Conservation (phyloP, 2,329 filamentous ascomycete species). For the Sarocladium brachiariae region DNA sequence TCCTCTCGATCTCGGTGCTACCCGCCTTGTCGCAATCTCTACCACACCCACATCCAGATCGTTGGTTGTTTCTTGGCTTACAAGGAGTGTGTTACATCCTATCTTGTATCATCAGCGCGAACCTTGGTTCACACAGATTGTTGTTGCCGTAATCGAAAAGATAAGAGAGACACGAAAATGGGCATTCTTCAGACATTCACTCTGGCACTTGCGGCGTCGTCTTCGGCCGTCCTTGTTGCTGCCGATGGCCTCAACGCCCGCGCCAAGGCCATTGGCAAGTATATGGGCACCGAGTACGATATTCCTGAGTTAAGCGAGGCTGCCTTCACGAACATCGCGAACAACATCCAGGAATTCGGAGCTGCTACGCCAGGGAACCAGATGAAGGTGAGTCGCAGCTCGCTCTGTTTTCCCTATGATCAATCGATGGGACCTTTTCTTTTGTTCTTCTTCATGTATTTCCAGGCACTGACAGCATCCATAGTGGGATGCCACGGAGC, state of each 20-base stretch:
- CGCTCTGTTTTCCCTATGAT: neutral
- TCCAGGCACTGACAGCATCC: neutral
- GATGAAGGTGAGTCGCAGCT: conserved; percentile 31
- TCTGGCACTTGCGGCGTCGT: neutral
- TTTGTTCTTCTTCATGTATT: too few relatives aligned
- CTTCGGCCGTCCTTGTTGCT: neutral
- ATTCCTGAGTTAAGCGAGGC: conserved; percentile 30
- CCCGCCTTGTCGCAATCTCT: too few relatives aligned
- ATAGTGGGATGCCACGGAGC: conserved; percentile 56
- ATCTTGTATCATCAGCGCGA: too few relatives aligned
- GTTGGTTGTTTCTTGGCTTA: too few relatives aligned
- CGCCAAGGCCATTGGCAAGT: neutral
- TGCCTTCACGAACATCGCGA: conserved; percentile 48
- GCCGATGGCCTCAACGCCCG: neutral
- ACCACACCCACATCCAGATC: too few relatives aligned
- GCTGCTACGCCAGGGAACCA: conserved; percentile 59
- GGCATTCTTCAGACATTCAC: neutral
- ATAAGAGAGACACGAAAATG: too few relatives aligned
- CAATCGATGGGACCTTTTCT: too few relatives aligned
- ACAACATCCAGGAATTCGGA: conserved; percentile 52
- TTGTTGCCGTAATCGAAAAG: neutral
- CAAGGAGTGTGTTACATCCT: too few relatives aligned
- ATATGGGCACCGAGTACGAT: neutral
- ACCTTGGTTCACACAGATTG: too few relatives aligned
- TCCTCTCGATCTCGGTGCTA: too few relatives aligned